phyloP scores from a whole-genome alignment of 78 protist genomes.

The Dictyostelium capitatum region DNA sequence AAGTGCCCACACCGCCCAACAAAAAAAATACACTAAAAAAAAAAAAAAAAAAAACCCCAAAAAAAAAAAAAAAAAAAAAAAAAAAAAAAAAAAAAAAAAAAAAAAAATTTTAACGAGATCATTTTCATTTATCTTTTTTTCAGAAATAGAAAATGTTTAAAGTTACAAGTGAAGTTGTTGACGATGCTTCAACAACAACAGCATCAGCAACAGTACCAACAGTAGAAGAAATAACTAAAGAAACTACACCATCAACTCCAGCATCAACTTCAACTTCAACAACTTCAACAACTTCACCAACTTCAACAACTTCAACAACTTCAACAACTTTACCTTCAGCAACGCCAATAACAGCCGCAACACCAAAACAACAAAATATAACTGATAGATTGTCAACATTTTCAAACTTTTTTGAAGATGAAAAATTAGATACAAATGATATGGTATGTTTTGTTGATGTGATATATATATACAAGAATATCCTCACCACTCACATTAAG shows the following conservation, averaged over 20 bases:
- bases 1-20: too few species aligned
- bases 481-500: background rate
- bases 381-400: conserved; percentile 14
- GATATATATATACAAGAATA: background rate
- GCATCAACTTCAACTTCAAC: background rate
- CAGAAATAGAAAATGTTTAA: background rate
- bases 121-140: background rate
- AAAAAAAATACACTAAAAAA: background rate
- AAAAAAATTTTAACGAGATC: too few species aligned
- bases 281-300: background rate
- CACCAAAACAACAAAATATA: background rate
- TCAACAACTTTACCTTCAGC: background rate
- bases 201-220: background rate
- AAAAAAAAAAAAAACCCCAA: too few species aligned
- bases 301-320: background rate
- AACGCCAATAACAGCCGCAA: background rate
- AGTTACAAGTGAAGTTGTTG: too few species aligned
- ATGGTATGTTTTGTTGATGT: background rate
- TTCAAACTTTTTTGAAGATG: conserved; percentile 5
- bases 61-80: too few species aligned
- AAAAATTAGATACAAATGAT: conserved; percentile 2
- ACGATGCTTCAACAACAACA: too few species aligned
- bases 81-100: too few species aligned
- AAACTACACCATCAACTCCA: background rate
- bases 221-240: background rate